Conservation (phyloP, 352 stramenopile genomes). For the Peronospora farinosa region DNA sequence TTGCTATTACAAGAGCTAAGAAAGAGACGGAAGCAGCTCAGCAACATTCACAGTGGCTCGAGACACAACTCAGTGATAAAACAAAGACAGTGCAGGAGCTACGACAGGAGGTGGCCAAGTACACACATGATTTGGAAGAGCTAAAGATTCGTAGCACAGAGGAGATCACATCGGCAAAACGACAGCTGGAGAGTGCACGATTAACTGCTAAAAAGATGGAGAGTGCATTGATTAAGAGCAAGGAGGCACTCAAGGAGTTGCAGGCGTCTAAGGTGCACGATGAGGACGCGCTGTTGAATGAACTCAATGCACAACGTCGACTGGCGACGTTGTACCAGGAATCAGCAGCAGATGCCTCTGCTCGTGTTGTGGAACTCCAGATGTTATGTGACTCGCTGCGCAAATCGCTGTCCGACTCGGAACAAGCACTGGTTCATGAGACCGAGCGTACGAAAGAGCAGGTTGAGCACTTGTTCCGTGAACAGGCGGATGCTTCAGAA, state of each 20-base stretch:
- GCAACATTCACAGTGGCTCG: conserved; percentile 61
- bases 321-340: conserved; percentile 73
- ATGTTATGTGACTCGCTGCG: conserved; percentile 49
- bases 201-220: conserved; percentile 67
- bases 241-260: conserved; percentile 66
- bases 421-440: conserved; percentile 55
- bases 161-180: conserved; percentile 39
- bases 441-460: conserved; percentile 62
- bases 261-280: conserved; percentile 53
- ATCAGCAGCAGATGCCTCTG: conserved; percentile 45
- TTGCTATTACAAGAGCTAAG: conserved; percentile 39
- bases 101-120: conserved; percentile 47
- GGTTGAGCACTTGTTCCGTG: conserved; percentile 66
- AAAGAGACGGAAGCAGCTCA: conserved; percentile 48
- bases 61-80: conserved; percentile 60
- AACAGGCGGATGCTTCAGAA: conserved; percentile 57
- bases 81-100: conserved; percentile 57
- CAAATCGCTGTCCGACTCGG: conserved; percentile 46
- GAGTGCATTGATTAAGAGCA: conserved; percentile 47
- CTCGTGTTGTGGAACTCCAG: conserved; percentile 51
- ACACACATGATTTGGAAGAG: conserved; percentile 50
- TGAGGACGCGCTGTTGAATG: conserved; percentile 58
- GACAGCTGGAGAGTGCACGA: conserved; percentile 54
- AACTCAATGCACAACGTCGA: conserved; percentile 59
- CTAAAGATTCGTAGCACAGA: conserved; percentile 44